These are phyloP conservation scores for Fomes fomentarius DNA, from an alignment of 1,284 basidiomycete species.

Conservation along the genomic window DNA sequence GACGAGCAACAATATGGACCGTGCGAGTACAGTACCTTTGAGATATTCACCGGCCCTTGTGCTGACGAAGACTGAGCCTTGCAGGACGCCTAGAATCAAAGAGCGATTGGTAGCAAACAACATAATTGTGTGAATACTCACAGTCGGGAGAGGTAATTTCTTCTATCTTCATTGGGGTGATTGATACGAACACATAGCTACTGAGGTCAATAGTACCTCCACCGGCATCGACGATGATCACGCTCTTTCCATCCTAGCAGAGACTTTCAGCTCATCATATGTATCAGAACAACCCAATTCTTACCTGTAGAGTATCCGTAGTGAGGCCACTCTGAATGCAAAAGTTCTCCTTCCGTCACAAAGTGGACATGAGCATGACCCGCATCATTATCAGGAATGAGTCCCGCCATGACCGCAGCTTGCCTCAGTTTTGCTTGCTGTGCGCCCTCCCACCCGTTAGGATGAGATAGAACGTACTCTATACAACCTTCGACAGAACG, in stretches of 20 bases:
- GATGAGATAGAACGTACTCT: conserved; percentile 44
- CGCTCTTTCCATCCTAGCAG: conserved; percentile 40
- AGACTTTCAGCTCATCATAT: background rate
- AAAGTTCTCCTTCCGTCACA: conserved; percentile 55
- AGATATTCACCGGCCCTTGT: conserved; percentile 36
- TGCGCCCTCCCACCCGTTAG: conserved; percentile 48
- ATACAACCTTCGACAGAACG: conserved; percentile 34
- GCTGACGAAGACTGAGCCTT: conserved; percentile 31
- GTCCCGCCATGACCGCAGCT: conserved; percentile 38
- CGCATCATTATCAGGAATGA: conserved; percentile 32
- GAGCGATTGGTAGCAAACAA: background rate
- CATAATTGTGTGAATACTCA: conserved; percentile 28
- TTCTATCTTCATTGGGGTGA: conserved; percentile 32
- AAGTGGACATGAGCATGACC: conserved; percentile 43
- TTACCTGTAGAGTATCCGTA: conserved; percentile 34
- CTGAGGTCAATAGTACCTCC: conserved; percentile 61
- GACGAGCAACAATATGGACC: too few relatives aligned
- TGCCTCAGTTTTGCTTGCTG: conserved; percentile 44
- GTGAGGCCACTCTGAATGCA: conserved; percentile 44
- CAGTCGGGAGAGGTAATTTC: conserved; percentile 46
- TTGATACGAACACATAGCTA: conserved; percentile 42
- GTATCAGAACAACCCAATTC: background rate
- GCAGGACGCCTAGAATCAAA: conserved; percentile 25
- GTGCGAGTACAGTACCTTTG: conserved; percentile 26
- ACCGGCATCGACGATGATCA: conserved; percentile 60